These are phyloP conservation scores for Aspergillus sp. DNA, from an alignment of 2,329 filamentous ascomycete genomes.

Conservation along the genomic window DNA sequence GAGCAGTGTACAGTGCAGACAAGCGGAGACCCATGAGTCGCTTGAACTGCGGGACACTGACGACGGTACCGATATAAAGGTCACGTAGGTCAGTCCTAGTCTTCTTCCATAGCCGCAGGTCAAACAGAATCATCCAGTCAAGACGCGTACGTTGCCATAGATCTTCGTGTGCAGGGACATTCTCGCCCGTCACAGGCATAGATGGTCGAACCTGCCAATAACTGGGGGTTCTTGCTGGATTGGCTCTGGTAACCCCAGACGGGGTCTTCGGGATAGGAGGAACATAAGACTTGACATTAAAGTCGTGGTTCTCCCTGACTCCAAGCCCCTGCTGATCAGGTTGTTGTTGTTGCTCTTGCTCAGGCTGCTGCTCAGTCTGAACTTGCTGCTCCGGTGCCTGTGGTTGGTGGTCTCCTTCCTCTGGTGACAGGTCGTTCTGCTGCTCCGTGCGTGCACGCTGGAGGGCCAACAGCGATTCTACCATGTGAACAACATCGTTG, in stretches of 20 bases:
- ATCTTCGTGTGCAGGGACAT: slow-evolving; percentile 68
- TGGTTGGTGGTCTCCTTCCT: slow-evolving; percentile 6
- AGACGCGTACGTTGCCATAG: slow-evolving; percentile 81
- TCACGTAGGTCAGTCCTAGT: slow-evolving; percentile 82
- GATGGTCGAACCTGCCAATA: slow-evolving; percentile 83
- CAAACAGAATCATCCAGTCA: slow-evolving; percentile 91
- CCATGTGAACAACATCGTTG: slow-evolving; percentile 63
- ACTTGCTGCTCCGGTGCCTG: slow-evolving; percentile 19
- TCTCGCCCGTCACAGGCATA: slow-evolving; percentile 55
- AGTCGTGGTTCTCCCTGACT: slow-evolving; percentile 9
- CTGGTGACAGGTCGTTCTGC: background rate
- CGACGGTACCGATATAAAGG: slow-evolving; percentile 91
- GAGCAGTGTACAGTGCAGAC: slow-evolving; percentile 83
- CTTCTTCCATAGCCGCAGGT: slow-evolving; percentile 94
- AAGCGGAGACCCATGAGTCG: slow-evolving; percentile 87
- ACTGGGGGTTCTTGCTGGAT: slow-evolving; percentile 47
- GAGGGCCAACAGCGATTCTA: slow-evolving; percentile 64
- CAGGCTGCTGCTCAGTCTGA: slow-evolving; percentile 2
- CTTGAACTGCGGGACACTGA: slow-evolving; percentile 94
- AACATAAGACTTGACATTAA: slow-evolving; percentile 29
- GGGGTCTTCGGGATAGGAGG: slow-evolving; percentile 74
- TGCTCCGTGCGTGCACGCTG: too few species aligned
- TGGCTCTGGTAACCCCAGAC: slow-evolving; percentile 38
- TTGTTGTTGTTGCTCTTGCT: slow-evolving; percentile 12
- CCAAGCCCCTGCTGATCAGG: slow-evolving; percentile 9